Conservation (phyloP, 768 basidiomycete species). For the Boletus pseudopeckii region DNA sequence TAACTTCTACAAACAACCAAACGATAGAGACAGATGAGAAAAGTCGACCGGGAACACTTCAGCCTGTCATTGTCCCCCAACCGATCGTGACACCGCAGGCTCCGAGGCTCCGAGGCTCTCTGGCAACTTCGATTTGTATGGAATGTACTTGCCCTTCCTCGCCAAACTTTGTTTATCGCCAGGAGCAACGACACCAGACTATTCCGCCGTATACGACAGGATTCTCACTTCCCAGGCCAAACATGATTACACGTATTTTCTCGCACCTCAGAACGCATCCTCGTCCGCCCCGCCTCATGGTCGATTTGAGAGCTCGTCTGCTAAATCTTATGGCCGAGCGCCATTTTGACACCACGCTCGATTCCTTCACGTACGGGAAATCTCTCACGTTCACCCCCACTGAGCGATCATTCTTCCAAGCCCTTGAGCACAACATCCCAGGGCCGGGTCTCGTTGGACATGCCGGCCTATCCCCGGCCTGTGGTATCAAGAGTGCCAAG, state of each 20-base stretch:
- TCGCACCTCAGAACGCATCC: slow-evolving; percentile 13
- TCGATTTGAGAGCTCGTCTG: slow-evolving; percentile 25
- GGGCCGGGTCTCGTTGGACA: slow-evolving; percentile 30
- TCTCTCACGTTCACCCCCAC: slow-evolving; percentile 27
- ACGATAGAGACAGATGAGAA: neutral
- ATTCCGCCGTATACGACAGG: slow-evolving; percentile 32
- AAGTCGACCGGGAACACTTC: neutral
- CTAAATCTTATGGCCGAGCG: slow-evolving; percentile 35
- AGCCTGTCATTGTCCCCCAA: slow-evolving; percentile 8
- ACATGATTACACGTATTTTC: slow-evolving; percentile 34
- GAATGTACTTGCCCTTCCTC: slow-evolving; percentile 38
- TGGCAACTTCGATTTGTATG: slow-evolving; percentile 41
- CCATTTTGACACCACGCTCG: slow-evolving; percentile 33
- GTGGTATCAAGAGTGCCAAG: slow-evolving; percentile 33
- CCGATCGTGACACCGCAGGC: slow-evolving; percentile 1
- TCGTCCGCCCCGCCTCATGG: slow-evolving; percentile 17
- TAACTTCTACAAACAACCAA: neutral
- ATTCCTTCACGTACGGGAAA: slow-evolving; percentile 23
- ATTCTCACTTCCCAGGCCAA: slow-evolving; percentile 38
- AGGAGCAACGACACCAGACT: slow-evolving; percentile 25
- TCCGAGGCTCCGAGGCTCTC: slow-evolving; percentile 21
- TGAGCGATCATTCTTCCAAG: slow-evolving; percentile 26
- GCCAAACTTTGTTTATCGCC: slow-evolving; percentile 30
- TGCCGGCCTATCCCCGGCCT: slow-evolving; percentile 21
- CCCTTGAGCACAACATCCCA: slow-evolving; percentile 15